These are phyloP conservation scores for Vaccinium corymbosum DNA, from an alignment of 148 eudicot genomes.

Conservation along the genomic window DNA sequence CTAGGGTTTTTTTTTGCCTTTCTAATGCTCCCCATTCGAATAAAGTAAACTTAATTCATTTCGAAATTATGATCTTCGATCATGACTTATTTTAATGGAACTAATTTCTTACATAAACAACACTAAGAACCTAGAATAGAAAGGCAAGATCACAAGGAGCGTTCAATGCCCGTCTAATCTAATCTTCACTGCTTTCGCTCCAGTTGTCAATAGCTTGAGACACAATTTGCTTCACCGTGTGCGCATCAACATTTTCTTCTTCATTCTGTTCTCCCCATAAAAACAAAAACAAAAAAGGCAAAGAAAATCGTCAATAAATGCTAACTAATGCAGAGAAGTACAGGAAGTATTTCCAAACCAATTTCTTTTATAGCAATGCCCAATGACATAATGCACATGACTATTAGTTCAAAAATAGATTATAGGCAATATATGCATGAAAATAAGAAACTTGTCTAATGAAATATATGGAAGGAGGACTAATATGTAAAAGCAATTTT, in stretches of 20 bases:
- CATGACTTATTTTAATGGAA: conserved; percentile 1
- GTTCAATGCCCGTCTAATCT: background rate
- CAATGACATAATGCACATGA: background rate
- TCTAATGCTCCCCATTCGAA: background rate
- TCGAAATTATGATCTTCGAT: conserved; percentile 6
- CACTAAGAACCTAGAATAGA: background rate
- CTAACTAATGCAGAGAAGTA: background rate
- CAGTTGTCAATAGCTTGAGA: conserved; percentile 64
- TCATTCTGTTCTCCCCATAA: conserved; percentile 33
- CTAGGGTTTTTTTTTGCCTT: background rate
- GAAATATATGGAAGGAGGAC: background rate
- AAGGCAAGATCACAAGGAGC: background rate
- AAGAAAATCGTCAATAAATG: background rate
- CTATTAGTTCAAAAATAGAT: background rate
- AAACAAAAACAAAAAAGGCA: background rate
- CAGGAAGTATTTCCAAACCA: background rate
- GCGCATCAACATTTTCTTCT: conserved; percentile 50
- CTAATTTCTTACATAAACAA: background rate
- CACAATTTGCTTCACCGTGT: conserved; percentile 58
- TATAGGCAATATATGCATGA: background rate
- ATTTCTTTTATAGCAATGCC: background rate
- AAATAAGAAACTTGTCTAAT: background rate
- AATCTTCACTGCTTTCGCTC: conserved; percentile 41
- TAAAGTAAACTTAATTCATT: background rate
- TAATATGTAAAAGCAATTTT: background rate